Evolutionary conservation across 495 filamentous ascomycete genomes (phyloP), one percentile per base, ranked within the genome.

Genomic region (Neohortaea acidophila): DNA sequence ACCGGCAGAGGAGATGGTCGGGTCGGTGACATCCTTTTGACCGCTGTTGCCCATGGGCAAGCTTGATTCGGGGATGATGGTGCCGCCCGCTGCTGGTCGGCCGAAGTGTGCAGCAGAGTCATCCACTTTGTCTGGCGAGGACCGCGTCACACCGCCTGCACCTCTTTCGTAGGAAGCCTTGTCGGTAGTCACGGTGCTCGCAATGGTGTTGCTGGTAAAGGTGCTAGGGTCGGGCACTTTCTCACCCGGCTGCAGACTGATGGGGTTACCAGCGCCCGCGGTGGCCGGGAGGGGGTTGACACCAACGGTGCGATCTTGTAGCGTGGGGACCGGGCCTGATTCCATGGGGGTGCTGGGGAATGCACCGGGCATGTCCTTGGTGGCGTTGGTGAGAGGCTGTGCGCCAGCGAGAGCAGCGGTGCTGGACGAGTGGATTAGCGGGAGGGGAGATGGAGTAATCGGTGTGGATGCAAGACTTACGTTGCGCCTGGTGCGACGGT

Each of bases 21-120:
- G 67, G 38, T 65, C 72, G 2, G 64, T 60, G 33, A 75, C 51
- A 2, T 8, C 20, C 51, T 52, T 46, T 54, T 61, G 45, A 30
- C 54, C 13, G 40, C 46, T 49, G 36, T 53, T 48, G 28, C 67
- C 68, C 48, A 85, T 79, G 13, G 81, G 81, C 36, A 91, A 67
- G 57, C 81, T 83, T 17, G 84, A 89, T 60, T 93, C 84, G 8
- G 84, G 84, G 46, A 89, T 87, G n/a, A 69, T 65, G 12, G 81
- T 77, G 27, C 84, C 58, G 23, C 64, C 60, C 2, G 36, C 41
- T 17, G 37, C 21, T 20, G 44, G 8, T 6, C 32, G 17, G 19
- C 17, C 17, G 10, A 34, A 5, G 4, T 20, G 4, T 7, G 32
- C 32, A 20, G 10, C 10, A 13, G 3, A 10, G 19, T 15, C 4